A percentile compares a stretch with the other conserved stretches of the same genome.
Evolutionary conservation across 352 stramenopile genomes (phyloP).

Genomic region (Globisporangium barbulae): DNA sequence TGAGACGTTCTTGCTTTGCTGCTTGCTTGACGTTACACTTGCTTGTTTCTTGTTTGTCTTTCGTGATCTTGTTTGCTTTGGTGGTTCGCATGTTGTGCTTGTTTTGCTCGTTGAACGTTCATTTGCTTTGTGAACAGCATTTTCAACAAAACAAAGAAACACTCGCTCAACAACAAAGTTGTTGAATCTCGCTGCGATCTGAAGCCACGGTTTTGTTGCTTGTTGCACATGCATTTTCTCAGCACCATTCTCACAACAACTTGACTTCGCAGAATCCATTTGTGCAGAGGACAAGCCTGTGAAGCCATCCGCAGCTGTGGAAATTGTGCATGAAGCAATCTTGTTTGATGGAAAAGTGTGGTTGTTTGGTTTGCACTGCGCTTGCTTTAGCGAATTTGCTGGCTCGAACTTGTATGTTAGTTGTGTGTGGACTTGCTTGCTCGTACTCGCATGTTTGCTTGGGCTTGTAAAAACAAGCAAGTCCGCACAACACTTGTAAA

Average conservation of each 20-base stretch:
- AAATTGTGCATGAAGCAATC: background rate
- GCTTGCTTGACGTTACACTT: background rate
- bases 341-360: background rate
- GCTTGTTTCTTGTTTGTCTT: background rate
- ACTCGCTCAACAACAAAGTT: too few species aligned
- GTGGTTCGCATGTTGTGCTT: background rate
- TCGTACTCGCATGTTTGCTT: background rate
- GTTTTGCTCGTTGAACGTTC: background rate
- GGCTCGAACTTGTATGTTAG: background rate
- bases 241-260: background rate
- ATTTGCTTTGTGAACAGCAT: too few species aligned
- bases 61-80: background rate
- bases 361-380: background rate
- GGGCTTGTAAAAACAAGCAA: too few species aligned
- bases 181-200: background rate
- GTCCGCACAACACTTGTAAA: too few species aligned
- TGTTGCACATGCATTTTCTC: background rate
- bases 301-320: background rate
- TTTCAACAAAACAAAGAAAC: too few species aligned
- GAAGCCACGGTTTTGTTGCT: background rate
- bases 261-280: constrained; percentile 8
- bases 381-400: background rate
- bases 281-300: background rate
- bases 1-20: background rate
- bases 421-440: background rate